phyloP scores from a whole-genome alignment of 2,329 filamentous ascomycete genomes.

The Chrysoporthe deuterocubensis region DNA sequence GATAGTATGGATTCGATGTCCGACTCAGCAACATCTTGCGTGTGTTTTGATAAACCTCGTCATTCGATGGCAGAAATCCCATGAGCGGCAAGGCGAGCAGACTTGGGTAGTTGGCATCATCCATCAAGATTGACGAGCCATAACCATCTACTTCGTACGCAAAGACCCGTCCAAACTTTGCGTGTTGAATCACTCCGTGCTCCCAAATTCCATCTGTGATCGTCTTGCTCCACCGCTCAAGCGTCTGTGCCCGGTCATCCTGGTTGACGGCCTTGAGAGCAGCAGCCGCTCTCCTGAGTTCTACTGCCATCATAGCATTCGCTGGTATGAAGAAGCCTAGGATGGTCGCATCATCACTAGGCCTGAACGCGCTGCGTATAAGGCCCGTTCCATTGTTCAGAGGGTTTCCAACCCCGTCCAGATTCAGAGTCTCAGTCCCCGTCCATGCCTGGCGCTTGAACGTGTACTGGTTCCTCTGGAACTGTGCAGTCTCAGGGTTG shows the following conservation, averaged over 20 bases:
- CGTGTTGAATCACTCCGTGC: slow-evolving; percentile 79
- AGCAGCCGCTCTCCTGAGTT: slow-evolving; percentile 74
- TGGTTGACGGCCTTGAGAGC: slow-evolving; percentile 68
- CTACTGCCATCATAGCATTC: slow-evolving; percentile 94
- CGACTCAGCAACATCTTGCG: slow-evolving; percentile 75
- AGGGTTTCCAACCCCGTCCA: slow-evolving; percentile 88
- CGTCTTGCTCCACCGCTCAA: slow-evolving; percentile 61
- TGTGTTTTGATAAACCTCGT: slow-evolving; percentile 85
- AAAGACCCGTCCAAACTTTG: slow-evolving; percentile 77
- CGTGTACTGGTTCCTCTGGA: slow-evolving; percentile 77
- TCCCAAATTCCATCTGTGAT: slow-evolving; percentile 82
- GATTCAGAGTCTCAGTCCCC: slow-evolving; percentile 87
- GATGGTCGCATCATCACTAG: slow-evolving; percentile 93
- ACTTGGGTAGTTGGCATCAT: slow-evolving; percentile 86
- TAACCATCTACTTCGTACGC: slow-evolving; percentile 90
- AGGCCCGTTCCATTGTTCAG: slow-evolving; percentile 83
- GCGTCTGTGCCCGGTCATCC: slow-evolving; percentile 52
- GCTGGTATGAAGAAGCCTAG: slow-evolving; percentile 93
- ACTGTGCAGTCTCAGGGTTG: slow-evolving; percentile 66
- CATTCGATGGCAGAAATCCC: slow-evolving; percentile 69
- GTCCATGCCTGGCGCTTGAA: slow-evolving; percentile 80
- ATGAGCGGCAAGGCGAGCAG: slow-evolving; percentile 78
- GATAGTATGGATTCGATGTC: slow-evolving; percentile 84
- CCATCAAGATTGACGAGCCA: slow-evolving; percentile 81
- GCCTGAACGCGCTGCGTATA: slow-evolving; percentile 88